These are phyloP conservation scores for Zarea fungicola DNA, from an alignment of 2,329 filamentous ascomycete genomes.

Conservation along the genomic window DNA sequence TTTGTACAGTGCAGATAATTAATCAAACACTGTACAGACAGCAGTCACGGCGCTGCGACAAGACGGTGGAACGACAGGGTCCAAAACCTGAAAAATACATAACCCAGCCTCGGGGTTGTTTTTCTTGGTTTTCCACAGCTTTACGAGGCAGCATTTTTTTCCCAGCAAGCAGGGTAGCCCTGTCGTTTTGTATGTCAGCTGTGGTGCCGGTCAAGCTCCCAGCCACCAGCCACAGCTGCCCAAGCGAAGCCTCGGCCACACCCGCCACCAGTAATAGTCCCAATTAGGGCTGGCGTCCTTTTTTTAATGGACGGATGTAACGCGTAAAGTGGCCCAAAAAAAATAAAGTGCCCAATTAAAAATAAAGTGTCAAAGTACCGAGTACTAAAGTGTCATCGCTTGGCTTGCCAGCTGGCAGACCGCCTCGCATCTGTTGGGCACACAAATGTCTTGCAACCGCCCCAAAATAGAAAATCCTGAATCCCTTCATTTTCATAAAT, in stretches of 20 bases:
- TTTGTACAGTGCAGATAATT: too few species aligned
- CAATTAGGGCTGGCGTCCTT: constrained; percentile 2
- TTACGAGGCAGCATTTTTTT: not conserved
- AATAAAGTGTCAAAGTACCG: too few species aligned
- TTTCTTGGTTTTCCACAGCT: not conserved
- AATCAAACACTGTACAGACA: too few species aligned
- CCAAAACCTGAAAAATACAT: too few species aligned
- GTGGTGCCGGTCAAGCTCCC: too few species aligned
- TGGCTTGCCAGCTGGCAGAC: constrained; percentile 10
- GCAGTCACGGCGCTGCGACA: too few species aligned
- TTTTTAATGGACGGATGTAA: too few species aligned
- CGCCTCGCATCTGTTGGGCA: constrained; percentile 3
- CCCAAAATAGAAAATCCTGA: too few species aligned
- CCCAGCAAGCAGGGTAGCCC: not conserved
- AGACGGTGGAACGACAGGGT: too few species aligned
- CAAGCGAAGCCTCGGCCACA: constrained; percentile 2
- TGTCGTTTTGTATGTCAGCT: not conserved
- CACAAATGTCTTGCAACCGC: not conserved
- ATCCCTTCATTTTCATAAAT: too few species aligned
- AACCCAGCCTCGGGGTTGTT: not conserved
- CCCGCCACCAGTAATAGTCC: constrained; percentile 4
- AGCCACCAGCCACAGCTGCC: constrained; percentile 9
- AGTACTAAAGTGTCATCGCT: not conserved
- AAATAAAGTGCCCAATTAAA: too few species aligned
- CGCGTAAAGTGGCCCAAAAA: too few species aligned